Conservation (phyloP, 768 basidiomycete species). For the Rhizopogon salebrosus region DNA sequence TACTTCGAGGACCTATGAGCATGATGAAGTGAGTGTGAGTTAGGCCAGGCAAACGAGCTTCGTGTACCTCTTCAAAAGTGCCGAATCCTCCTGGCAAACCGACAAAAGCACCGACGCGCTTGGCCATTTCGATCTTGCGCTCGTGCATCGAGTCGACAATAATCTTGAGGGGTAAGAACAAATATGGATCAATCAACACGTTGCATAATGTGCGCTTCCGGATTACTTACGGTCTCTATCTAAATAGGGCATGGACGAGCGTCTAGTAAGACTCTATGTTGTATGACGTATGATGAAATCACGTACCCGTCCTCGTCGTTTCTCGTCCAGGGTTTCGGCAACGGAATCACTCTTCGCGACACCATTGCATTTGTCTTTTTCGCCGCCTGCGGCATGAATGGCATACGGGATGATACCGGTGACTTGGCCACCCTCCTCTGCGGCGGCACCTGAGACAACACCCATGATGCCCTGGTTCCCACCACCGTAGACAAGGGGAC, state of each 20-base stretch:
- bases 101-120: conserved; percentile 72
- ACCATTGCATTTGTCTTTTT: conserved; percentile 42
- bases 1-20: conserved; percentile 73
- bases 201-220: conserved; percentile 5
- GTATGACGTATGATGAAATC: neutral
- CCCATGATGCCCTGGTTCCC: conserved; percentile 87
- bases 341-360: conserved; percentile 14
- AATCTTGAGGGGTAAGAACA: conserved; percentile 34
- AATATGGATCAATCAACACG: neutral
- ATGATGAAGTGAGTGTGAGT: neutral
- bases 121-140: conserved; percentile 89
- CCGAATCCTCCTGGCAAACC: conserved; percentile 93
- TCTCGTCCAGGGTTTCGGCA: conserved; percentile 23
- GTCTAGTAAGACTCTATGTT: conserved; percentile 3
- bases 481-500: conserved; percentile 83
- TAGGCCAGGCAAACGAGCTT: neutral
- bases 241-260: conserved; percentile 1
- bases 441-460: conserved; percentile 58
- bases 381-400: conserved; percentile 63
- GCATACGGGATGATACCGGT: conserved; percentile 78
- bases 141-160: conserved; percentile 83
- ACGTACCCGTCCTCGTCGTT: conserved; percentile 31
- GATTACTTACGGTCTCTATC: conserved; percentile 28
- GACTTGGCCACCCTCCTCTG: conserved; percentile 64
- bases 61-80: conserved; percentile 80